A percentile compares a stretch with the other conserved stretches of the same genome.
phyloP scores from a whole-genome alignment of 148 eudicot genomes.

The Nepenthes mirabilis region DNA sequence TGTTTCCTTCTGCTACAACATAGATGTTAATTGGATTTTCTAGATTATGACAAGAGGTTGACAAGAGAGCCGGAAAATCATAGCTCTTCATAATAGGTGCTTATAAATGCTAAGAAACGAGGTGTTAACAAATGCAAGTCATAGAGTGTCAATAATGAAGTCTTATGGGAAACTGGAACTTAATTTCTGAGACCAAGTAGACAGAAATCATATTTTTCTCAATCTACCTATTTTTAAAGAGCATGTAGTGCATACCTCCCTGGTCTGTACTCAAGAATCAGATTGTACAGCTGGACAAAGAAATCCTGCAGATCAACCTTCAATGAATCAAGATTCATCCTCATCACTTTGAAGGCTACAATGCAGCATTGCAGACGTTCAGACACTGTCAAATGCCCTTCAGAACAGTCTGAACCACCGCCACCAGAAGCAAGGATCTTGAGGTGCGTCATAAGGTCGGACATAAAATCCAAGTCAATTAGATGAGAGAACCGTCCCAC shows the following conservation, averaged over 20 bases:
- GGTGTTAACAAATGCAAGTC: too few species aligned
- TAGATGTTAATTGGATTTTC: too few species aligned
- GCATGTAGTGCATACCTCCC: conserved; percentile 49
- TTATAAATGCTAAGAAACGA: too few species aligned
- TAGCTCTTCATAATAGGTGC: too few species aligned
- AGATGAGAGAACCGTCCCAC: conserved; percentile 79
- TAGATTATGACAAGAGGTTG: too few species aligned
- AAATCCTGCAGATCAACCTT: conserved; percentile 93
- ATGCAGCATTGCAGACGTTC: conserved; percentile 90
- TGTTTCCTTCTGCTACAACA: too few species aligned
- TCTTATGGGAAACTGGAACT: too few species aligned
- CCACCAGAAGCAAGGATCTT: conserved; percentile 78
- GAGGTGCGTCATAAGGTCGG: conserved; percentile 72
- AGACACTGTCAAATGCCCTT: conserved; percentile 47
- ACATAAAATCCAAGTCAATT: conserved; percentile 90
- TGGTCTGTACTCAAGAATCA: conserved; percentile 71
- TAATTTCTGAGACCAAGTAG: too few species aligned
- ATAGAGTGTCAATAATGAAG: too few species aligned
- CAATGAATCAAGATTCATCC: conserved; percentile 83
- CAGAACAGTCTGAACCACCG: conserved; percentile 18
- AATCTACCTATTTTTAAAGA: too few species aligned
- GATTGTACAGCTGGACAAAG: conserved; percentile 72
- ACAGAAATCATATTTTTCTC: too few species aligned
- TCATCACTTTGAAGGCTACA: conserved; percentile 92
- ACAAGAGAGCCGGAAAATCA: too few species aligned